Conservation (phyloP, 495 filamentous ascomycete species). For the Mycothermus thermophilus region DNA sequence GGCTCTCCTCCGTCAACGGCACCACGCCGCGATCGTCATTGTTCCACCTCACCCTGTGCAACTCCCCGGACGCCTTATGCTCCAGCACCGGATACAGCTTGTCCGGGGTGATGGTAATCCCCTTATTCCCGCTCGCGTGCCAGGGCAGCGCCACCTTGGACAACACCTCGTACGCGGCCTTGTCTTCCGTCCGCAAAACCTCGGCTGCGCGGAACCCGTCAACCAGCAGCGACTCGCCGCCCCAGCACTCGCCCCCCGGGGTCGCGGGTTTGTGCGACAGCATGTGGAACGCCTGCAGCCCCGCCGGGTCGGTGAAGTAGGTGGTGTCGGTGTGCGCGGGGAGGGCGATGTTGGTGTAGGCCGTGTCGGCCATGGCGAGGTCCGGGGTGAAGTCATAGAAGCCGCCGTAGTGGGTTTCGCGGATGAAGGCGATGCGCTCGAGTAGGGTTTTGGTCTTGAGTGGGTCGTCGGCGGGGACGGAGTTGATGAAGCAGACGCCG, state of each 20-base stretch:
- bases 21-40: constrained; percentile 68
- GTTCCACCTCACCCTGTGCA: constrained; percentile 78
- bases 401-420: constrained; percentile 80
- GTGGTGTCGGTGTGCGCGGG: constrained; percentile 81
- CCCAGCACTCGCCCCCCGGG: constrained; percentile 29
- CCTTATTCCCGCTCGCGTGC: constrained; percentile 77
- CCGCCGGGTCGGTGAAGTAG: constrained; percentile 82
- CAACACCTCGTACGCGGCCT: constrained; percentile 39
- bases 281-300: constrained; percentile 81
- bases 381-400: constrained; percentile 94
- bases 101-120: constrained; percentile 60
- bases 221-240: constrained; percentile 63
- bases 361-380: constrained; percentile 74
- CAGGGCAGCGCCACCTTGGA: constrained; percentile 40
- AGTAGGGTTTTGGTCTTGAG: constrained; percentile 56
- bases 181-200: constrained; percentile 35
- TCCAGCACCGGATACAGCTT: constrained; percentile 52
- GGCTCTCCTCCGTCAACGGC: constrained; percentile 15
- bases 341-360: constrained; percentile 73
- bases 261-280: constrained; percentile 49
- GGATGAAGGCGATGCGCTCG: constrained; percentile 68
- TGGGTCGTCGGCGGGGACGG: constrained; percentile 47
- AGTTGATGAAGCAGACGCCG: constrained; percentile 60
- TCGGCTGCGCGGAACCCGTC: constrained; percentile 67
- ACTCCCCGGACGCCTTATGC: constrained; percentile 27